Conservation (phyloP, 805 yeast genomes). For the Kluyveromyces wickerhamii region DNA sequence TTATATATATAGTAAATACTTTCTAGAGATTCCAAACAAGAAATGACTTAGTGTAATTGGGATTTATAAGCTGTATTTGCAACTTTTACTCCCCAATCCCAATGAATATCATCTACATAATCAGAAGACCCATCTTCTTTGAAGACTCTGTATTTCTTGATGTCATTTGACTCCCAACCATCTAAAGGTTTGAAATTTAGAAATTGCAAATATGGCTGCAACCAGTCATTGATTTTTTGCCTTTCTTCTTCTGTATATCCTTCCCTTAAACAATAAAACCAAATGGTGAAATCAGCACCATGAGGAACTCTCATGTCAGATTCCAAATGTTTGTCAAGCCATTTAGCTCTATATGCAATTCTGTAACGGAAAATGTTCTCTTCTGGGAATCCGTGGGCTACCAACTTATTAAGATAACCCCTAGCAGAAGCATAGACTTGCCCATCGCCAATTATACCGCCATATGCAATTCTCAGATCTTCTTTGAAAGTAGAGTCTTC, state of each 20-base stretch:
- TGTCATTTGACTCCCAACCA: constrained; percentile 26
- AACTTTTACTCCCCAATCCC: constrained; percentile 34
- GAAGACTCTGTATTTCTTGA: constrained; percentile 23
- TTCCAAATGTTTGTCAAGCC: constrained; percentile 17
- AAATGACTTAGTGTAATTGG: too few species aligned
- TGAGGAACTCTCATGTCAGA: constrained; percentile 30
- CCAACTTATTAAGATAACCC: constrained; percentile 29
- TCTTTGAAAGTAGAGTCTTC: constrained; percentile 9
- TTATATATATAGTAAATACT: too few species aligned
- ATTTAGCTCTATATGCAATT: constrained; percentile 25
- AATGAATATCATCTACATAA: constrained; percentile 26
- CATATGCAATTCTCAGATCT: constrained; percentile 23
- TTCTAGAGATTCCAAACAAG: too few species aligned
- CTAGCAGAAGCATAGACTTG: constrained; percentile 35
- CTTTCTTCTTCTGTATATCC: constrained; percentile 24
- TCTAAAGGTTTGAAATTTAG: constrained; percentile 22
- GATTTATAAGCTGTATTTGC: constrained; percentile 10
- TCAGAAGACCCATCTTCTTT: constrained; percentile 25
- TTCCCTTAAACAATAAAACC: constrained; percentile 29
- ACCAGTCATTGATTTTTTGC: constrained; percentile 18
- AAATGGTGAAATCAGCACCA: constrained; percentile 30
- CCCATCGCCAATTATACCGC: constrained; percentile 32
- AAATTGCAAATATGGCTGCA: constrained; percentile 27
- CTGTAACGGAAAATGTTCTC: constrained; percentile 25
- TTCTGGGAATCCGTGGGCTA: constrained; percentile 10